Evolutionary conservation across 768 basidiomycete species (phyloP), one percentile per base, ranked within the genome.

Genomic region (Podaxis sp.): DNA sequence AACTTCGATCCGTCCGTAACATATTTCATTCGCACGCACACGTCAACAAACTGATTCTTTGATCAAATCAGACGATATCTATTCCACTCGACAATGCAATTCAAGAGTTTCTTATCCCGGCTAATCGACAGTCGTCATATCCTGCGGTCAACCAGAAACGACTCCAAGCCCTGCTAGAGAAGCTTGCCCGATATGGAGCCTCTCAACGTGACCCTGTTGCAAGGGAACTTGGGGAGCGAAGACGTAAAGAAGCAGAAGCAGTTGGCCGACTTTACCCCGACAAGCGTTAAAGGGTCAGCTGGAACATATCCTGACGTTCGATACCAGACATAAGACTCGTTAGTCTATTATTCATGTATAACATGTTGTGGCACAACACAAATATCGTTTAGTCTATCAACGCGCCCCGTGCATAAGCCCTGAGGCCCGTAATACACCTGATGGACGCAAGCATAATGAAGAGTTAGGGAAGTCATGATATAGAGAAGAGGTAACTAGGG

Each of bases 51-150:
- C 50, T 55, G 27, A 63, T 21, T 35, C 32, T 28, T 51, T 61
- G 48, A 48, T 36, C 21, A 14, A 55, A 61, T 18, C 65, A 91
- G 90, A 90, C 86, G 62, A 79, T 82, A 38, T 84, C 89, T 44
- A 85, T 97, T 57, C 83, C 89, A 13, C 75, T 93, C 60, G 76
- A 83, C 36, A 85, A 93, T 66, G 80, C 82, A 0, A 86, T 96
- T 18, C 85, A 88, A 61, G 88, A 92, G 65, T 98, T 87, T 73
- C 79, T 96, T 28, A 82, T 89, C 21, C 85, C 92, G 1, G 78
- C 80, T 25, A 76, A 82, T 62, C 86, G 91, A 55, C 88, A 87
- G 64, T 77, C 83, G 28, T 85, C 85, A 3, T 93, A 89, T 67
- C 70, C 76, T 23, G 73, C 74, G 53, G 84, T 94, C 51, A 88